A percentile compares a stretch with the other conserved stretches of the same genome.
These are phyloP conservation scores for Pseudopediastrum boryanum DNA, from an alignment of 139 green algal genomes.

Conservation along the genomic window DNA sequence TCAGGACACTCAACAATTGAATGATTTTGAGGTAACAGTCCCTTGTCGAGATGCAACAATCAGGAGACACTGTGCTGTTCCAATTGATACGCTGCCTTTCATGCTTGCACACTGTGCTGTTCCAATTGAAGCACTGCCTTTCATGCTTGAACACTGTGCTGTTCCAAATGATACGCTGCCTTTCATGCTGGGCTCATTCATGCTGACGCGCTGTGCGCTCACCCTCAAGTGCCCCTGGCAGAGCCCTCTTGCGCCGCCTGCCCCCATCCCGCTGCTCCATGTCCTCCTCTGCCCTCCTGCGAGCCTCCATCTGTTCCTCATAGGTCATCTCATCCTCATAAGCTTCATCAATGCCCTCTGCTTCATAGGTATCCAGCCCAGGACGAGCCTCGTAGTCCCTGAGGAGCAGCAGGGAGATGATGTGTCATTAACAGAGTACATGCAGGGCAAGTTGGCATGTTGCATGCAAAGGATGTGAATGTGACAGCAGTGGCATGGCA, in stretches of 20 bases:
- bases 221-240: conserved; percentile 69
- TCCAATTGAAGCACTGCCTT: background rate
- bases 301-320: conserved; percentile 53
- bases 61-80: too few relatives aligned
- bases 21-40: too few relatives aligned
- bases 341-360: conserved; percentile 64
- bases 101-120: background rate
- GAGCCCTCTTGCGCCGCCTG: conserved; percentile 40
- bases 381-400: conserved; percentile 93
- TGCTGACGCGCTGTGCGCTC: background rate
- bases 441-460: background rate
- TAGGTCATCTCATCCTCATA: conserved; percentile 36
- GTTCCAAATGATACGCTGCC: background rate
- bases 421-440: background rate
- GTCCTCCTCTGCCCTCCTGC: conserved; percentile 79
- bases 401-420: conserved; percentile 14
- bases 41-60: too few relatives aligned
- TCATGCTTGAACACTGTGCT: background rate
- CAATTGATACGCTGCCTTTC: background rate
- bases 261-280: conserved; percentile 56
- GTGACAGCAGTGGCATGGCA: background rate
- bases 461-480: background rate
- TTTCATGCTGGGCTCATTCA: background rate
- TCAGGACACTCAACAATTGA: too few relatives aligned
- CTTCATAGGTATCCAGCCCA: conserved; percentile 90